Evolutionary conservation across 116 monocot species (phyloP), one percentile per base, ranked within the genome.

Genomic region (Zostera marina): DNA sequence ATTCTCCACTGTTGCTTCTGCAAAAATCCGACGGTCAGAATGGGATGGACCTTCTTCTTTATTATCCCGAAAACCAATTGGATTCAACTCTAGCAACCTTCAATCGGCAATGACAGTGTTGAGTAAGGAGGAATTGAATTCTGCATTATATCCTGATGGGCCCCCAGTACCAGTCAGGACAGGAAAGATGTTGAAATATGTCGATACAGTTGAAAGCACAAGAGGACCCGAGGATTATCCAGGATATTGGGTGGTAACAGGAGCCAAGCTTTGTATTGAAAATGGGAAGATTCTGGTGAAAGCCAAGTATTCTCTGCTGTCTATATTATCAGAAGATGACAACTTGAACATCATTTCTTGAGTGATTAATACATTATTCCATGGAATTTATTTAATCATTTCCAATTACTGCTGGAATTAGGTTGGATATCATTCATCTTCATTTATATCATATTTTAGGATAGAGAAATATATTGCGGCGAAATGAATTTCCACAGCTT

Each of bases 221-320:
- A 83, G 80, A 56, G 88, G 88, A 0, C 73, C 83, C 3, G 88
- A 77, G 41, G 80, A 83, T 38, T 51, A 66, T 10, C 88, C 88
- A 17, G 88, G 88, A 11, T 80, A 83, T 57, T 88, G 88, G 88
- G 63, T 88, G 59, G 83, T 83, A 22, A 88, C 83, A 7, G 88
- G 88, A 11, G 88, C 75, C 1, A 83, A 80, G 63, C 61, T 88
- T 46, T 80, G 77, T 19, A 68, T 75, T 5, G 80, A 82, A 11
- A 64, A 68, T 23, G 80, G 83, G 32, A 75, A 64, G 46, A 73
- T 88, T 46, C 72, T 68, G 16, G 80, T 88, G 20, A 77, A 77
- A 56, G 75, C 71, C 44, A 88, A 88, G 63, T 88, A 80, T 52
- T 88, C 83, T 0, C 67, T 88, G 13, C 47, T 62, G 26, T 24